Conservation (phyloP, 352 stramenopile genomes). For the Blastocystis sp. region DNA sequence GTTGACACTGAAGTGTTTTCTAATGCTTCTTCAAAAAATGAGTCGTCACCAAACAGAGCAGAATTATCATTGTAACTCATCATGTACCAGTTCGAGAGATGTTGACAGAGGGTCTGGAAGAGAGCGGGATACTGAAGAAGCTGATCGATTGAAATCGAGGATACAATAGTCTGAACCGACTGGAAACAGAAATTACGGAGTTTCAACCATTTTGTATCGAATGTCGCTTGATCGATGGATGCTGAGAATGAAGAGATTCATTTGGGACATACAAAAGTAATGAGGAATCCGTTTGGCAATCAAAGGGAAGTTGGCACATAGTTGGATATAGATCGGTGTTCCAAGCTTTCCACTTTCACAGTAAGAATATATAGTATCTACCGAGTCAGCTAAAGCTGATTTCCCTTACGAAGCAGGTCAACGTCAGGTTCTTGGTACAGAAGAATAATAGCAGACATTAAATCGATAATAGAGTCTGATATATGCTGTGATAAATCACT, state of each 20-base stretch:
- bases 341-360: constrained; percentile 13
- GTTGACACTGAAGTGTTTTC: not conserved
- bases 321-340: constrained; percentile 12
- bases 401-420: not conserved
- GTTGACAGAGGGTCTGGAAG: not conserved
- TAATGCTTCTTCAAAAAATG: constrained; percentile 20
- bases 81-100: constrained; percentile 37
- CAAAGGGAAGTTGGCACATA: not conserved
- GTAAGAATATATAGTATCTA: constrained; percentile 32
- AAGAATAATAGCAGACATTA: constrained; percentile 6
- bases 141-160: not conserved
- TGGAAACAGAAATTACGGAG: constrained; percentile 22
- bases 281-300: not conserved
- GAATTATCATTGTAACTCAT: constrained; percentile 2
- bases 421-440: not conserved
- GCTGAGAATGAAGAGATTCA: not conserved
- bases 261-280: constrained; percentile 5
- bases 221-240: not conserved
- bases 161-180: not conserved
- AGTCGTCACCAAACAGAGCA: not conserved
- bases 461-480: not conserved
- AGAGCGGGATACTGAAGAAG: not conserved
- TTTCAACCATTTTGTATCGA: constrained; percentile 11
- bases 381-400: not conserved
- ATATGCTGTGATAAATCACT: not conserved